phyloP scores from a whole-genome alignment of 495 filamentous ascomycete genomes.

The Aspergillus bridgeri region DNA sequence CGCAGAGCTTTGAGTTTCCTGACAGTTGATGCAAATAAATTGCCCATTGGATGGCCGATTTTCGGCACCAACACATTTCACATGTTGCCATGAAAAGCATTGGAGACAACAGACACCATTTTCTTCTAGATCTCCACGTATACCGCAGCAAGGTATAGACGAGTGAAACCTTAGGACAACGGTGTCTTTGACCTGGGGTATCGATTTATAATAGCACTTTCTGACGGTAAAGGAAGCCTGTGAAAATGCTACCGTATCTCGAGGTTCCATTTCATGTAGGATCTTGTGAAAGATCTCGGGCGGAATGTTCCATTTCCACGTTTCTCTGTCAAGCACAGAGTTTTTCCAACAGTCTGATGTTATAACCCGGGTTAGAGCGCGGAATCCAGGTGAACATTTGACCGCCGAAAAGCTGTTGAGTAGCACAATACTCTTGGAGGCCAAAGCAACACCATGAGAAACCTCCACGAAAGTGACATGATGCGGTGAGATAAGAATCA shows the following conservation, averaged over 20 bases:
- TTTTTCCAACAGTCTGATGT: slow-evolving; percentile 16
- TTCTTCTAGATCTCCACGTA: slow-evolving; percentile 1
- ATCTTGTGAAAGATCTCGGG: slow-evolving; percentile 13
- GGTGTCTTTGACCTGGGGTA: slow-evolving; percentile 10
- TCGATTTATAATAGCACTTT: slow-evolving; percentile 14
- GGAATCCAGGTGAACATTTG: slow-evolving; percentile 14
- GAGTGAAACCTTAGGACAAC: slow-evolving; percentile 5
- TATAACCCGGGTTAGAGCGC: slow-evolving; percentile 12
- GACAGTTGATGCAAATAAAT: slow-evolving; percentile 4
- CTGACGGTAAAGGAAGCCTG: slow-evolving; percentile 10
- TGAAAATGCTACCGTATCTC: slow-evolving; percentile 16
- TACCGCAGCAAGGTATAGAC: slow-evolving; percentile 13
- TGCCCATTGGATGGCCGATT: neutral
- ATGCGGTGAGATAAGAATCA: slow-evolving; percentile 12
- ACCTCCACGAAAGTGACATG: slow-evolving; percentile 11
- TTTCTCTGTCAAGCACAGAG: slow-evolving; percentile 5
- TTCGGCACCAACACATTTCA: slow-evolving; percentile 6
- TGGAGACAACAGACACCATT: slow-evolving; percentile 6
- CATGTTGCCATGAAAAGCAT: slow-evolving; percentile 11
- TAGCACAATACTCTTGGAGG: slow-evolving; percentile 6
- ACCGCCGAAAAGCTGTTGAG: slow-evolving; percentile 9
- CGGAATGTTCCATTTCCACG: slow-evolving; percentile 6
- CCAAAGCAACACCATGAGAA: neutral
- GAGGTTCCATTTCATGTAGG: slow-evolving; percentile 7
- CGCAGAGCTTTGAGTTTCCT: neutral